These are phyloP conservation scores for Paraconiothyrium brasiliense DNA, from an alignment of 2,329 filamentous ascomycete genomes.

Conservation along the genomic window DNA sequence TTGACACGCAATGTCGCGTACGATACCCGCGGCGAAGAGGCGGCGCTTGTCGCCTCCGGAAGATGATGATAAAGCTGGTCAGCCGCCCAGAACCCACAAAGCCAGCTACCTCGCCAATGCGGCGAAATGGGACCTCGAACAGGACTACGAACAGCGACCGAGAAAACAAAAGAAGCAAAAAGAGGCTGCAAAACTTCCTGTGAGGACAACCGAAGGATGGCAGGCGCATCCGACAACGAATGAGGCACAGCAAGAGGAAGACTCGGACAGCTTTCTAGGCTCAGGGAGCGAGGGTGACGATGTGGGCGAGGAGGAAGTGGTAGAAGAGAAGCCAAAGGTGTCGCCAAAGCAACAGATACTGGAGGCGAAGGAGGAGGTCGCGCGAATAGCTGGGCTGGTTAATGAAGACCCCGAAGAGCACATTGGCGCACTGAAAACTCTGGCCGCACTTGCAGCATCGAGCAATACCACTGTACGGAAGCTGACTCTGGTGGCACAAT, in stretches of 20 bases:
- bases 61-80: conserved; percentile 29
- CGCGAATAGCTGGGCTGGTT: conserved; percentile 79
- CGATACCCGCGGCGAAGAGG: conserved; percentile 46
- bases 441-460: conserved; percentile 78
- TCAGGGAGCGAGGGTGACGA: conserved; percentile 63
- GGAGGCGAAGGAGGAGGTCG: conserved; percentile 90
- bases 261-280: conserved; percentile 71
- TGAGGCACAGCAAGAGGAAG: conserved; percentile 60
- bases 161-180: conserved; percentile 77
- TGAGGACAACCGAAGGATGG: conserved; percentile 83
- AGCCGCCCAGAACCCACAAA: conserved; percentile 35
- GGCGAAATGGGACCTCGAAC: conserved; percentile 88
- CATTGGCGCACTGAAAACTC: conserved; percentile 76
- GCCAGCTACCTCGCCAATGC: conserved; percentile 76
- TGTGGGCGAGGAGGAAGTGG: conserved; percentile 54
- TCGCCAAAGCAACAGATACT: conserved; percentile 81
- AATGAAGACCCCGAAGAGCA: conserved; percentile 96
- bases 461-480: conserved; percentile 80
- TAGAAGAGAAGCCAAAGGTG: conserved; percentile 68
- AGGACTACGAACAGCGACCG: conserved; percentile 84
- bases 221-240: conserved; percentile 66
- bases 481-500: conserved; percentile 84
- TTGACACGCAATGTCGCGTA: conserved; percentile 38
- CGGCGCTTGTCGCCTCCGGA: conserved; percentile 49
- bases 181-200: conserved; percentile 80